Base-by-base conservation (phyloP, 2,329 filamentous ascomycete genomes). In the Verticillium dahliae region DNA sequence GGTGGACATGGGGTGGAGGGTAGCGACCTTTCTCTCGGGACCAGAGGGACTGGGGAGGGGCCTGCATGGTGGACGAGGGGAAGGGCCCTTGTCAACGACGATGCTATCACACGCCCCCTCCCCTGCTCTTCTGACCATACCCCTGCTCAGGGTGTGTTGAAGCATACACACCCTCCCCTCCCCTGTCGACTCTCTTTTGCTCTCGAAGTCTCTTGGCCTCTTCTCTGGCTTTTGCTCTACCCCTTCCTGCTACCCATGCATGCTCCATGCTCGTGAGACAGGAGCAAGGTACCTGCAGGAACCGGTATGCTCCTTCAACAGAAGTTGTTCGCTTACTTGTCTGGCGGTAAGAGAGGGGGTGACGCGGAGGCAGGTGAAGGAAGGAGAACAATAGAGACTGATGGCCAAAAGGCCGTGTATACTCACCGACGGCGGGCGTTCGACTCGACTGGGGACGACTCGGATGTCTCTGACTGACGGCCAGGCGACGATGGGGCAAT, bases 271-370 rank as follows among this genome's bases (percentile, higher is more conserved):
- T 10, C 45, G 45, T 3, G 45, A 52, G 45, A 52, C 58, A 64
- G 59, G 63, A 65, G 64, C 58, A 65, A 64, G 62, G 61, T 62
- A 64, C 64, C 62, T 65, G 64, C 64, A 65, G 64, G 64, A 65
- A 65, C 64, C 59, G 57, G 59, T 61, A 62, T 39, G 34, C 18
- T 52, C 45, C 45, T 52, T 52, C 45, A 52, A 52, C 45, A 52
- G 18, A 52, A 10, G 6, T 7, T 10, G 45, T 52, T 52, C 45
- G 13, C n/a, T 27, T 38, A 50, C n/a, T 27, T 38, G 56, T 60
- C 41, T 39, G 39, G 52, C 33, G n/a, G n/a, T 31, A 31, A 31
- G 4, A 31, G 27, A 31, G 39, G 13, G 15, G 15, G 39, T n/a
- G 45, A 18, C 45, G 18, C 13, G n/a, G 18, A 13, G n/a, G 18